Evolutionary conservation across 2,329 filamentous ascomycete genomes (phyloP).

Genomic region (Scolecobasidium constrictum): DNA sequence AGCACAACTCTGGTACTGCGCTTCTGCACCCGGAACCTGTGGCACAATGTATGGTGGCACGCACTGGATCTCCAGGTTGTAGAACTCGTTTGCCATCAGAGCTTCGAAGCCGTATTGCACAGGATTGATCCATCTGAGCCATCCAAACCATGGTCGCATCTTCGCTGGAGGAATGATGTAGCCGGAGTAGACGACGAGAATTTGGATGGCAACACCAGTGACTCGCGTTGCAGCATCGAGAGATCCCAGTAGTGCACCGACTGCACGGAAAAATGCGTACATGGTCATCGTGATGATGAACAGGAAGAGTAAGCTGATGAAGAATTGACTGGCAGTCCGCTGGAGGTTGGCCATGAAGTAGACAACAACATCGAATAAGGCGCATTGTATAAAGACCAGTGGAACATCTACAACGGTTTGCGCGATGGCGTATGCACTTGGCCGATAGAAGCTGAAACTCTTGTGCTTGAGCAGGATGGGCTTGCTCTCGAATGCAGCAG

Average conservation of each 20-base stretch:
- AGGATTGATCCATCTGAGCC: constrained; percentile 38
- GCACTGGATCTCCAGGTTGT: constrained; percentile 45
- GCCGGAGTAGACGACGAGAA: constrained; percentile 24
- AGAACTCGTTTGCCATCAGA: constrained; percentile 61
- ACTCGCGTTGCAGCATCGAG: constrained; percentile 27
- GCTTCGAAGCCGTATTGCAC: constrained; percentile 61
- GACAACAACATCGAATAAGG: constrained; percentile 48
- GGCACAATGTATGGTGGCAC: constrained; percentile 23
- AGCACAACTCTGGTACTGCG: constrained; percentile 31
- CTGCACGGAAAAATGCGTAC: constrained; percentile 30
- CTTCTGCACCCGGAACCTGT: constrained; percentile 48
- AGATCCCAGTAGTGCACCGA: constrained; percentile 14
- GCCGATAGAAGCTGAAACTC: constrained; percentile 26
- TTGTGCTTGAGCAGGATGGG: constrained; percentile 61
- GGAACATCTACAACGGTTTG: constrained; percentile 49
- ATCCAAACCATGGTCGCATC: constrained; percentile 30
- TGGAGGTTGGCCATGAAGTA: constrained; percentile 51
- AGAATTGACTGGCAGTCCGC: constrained; percentile 49
- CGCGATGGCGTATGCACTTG: constrained; percentile 37
- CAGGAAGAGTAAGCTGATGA: constrained; percentile 52
- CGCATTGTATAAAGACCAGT: constrained; percentile 45
- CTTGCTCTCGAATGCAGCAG: constrained; percentile 48
- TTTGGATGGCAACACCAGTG: constrained; percentile 29
- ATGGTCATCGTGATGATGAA: constrained; percentile 40
- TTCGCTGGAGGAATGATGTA: constrained; percentile 28